Evolutionary conservation across 2,329 filamentous ascomycete species (phyloP), one percentile per base, ranked within the genome.

Genomic region (Aspergillus pseudoterreus): DNA sequence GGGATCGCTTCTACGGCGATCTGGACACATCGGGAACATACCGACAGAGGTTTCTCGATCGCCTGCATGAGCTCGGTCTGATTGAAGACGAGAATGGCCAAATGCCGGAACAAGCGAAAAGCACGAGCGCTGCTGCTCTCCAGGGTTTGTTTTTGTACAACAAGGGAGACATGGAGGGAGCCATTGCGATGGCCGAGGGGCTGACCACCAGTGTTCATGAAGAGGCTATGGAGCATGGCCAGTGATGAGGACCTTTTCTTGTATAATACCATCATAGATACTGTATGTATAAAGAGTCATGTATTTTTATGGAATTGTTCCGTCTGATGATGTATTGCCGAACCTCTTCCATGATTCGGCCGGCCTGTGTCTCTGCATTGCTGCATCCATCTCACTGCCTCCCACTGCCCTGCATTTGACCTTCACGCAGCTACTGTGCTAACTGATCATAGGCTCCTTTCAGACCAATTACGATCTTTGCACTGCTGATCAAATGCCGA

Each of bases 141-240:
- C 94, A 99, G 71, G 94, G 94, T 0, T 73, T 99, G 42, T 99
- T 99, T 71, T 71, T 97, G 69, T 95, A 95, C 70, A 95, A 97
- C 73, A 99, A 99, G 75, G 88, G 86, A 57, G 82, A 95, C 62
- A 88, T 92, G 78, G 80, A 91, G 59, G 91, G 92, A 2, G 92
- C 92, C 12, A 92, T 97, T 58, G 75, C 77, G 14, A 91, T 88
- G 86, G 87, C 86, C 1, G 85, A 88, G 44, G 69, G 57, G 14
- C 60, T 74, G 11, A 66, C 60, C 22, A 60, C 65, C 44, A 62
- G 60, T 17, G 59, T 70, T 9, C 63, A 70, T 50, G 62, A 68
- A 22, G 63, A 67, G 52, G 62, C 61, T 17, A 53, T 53, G 49
- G 59, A 55, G 39, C 55, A 62, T 45, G 49, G 45, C 22, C 55